Evolutionary conservation across 345 rosid genomes (phyloP).

Genomic region (Eucalyptus regnans): DNA sequence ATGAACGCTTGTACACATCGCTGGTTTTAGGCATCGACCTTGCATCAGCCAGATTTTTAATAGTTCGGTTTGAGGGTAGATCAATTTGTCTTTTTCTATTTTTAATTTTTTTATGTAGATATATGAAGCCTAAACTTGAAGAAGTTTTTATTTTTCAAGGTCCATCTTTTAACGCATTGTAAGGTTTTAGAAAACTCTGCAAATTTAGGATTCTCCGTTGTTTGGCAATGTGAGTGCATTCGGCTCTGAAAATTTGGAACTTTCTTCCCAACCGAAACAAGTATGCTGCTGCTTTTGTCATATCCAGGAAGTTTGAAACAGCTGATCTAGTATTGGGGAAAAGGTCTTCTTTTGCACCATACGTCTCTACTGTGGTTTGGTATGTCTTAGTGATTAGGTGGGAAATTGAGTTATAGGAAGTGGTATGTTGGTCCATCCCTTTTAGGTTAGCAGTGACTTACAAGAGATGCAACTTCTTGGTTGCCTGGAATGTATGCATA

Average conservation of each 20-base stretch:
- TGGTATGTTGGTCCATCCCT: neutral
- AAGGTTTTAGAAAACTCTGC: neutral
- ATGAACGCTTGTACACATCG: neutral
- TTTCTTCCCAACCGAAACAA: neutral
- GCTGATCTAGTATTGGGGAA: neutral
- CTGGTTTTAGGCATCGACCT: neutral
- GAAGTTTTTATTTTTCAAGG: neutral
- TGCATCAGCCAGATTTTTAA: neutral
- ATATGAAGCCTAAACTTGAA: neutral
- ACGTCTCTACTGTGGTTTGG: neutral
- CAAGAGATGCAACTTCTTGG: neutral
- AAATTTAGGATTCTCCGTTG: neutral
- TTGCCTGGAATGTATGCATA: neutral
- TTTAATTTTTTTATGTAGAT: neutral
- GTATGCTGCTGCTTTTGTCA: neutral
- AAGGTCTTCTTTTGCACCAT: neutral
- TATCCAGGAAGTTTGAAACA: neutral
- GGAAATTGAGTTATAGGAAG: neutral
- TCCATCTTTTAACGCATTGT: neutral
- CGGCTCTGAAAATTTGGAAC: neutral
- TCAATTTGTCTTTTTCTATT: neutral
- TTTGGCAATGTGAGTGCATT: neutral
- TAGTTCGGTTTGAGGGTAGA: neutral
- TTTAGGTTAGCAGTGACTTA: neutral
- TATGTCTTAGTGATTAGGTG: neutral